A percentile compares a stretch with the other conserved stretches of the same genome.
Conservation (phyloP, 495 filamentous ascomycete genomes). For the Neohortaea acidophila region DNA sequence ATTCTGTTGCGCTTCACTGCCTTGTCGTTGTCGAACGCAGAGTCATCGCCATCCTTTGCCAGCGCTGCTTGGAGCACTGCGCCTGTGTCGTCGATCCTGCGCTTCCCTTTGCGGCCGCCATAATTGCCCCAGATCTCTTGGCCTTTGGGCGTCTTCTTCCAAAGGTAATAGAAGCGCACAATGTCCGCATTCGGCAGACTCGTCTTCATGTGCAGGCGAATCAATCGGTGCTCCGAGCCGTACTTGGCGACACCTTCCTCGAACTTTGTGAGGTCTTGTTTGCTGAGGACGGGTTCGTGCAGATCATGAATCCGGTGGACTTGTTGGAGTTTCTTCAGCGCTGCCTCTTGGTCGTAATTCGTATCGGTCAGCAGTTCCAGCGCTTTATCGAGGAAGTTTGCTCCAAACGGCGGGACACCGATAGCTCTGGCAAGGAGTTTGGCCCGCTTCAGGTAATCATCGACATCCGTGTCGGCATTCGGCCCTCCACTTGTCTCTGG, state of each 20-base stretch:
- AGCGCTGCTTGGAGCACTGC: slow-evolving; percentile 78
- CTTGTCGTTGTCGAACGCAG: slow-evolving; percentile 87
- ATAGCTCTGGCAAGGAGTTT: slow-evolving; percentile 44
- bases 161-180: slow-evolving; percentile 88
- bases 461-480: slow-evolving; percentile 36
- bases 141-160: slow-evolving; percentile 88
- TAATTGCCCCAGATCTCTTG: slow-evolving; percentile 80
- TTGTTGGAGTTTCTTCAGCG: slow-evolving; percentile 55
- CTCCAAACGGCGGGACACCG: slow-evolving; percentile 52
- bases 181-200: slow-evolving; percentile 54
- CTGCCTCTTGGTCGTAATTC: slow-evolving; percentile 52
- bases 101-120: slow-evolving; percentile 66
- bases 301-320: slow-evolving; percentile 58
- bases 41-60: slow-evolving; percentile 86
- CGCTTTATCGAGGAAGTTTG: slow-evolving; percentile 81
- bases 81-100: slow-evolving; percentile 45
- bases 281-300: slow-evolving; percentile 66
- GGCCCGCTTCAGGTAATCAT: slow-evolving; percentile 59
- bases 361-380: slow-evolving; percentile 55
- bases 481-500: slow-evolving; percentile 17
- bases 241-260: slow-evolving; percentile 84
- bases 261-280: slow-evolving; percentile 72
- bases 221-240: slow-evolving; percentile 73
- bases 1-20: slow-evolving; percentile 58
- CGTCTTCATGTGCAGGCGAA: slow-evolving; percentile 75